Evolutionary conservation across 805 yeast genomes (phyloP), one percentile per base, ranked within the genome.

Genomic region (Cyberlindnera meyerae): DNA sequence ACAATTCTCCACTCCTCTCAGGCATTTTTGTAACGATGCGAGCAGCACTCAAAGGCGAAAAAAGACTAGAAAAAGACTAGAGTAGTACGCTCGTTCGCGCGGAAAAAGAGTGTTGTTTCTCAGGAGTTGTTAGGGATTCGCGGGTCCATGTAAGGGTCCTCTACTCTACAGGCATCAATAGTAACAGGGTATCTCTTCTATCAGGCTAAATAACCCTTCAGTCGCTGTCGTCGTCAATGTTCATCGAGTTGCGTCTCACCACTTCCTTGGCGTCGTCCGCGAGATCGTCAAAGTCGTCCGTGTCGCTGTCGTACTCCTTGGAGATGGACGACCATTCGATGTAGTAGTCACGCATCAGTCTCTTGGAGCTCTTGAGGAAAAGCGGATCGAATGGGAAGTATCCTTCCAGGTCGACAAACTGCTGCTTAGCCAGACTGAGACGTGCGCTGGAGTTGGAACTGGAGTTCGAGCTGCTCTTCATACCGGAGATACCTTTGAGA

Each of bases 311-410:
- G 29, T 65, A 61, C 18, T 76, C 82, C 8, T 74, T 83, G 27
- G 81, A 81, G 24, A 79, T 84, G 29, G 77, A 88, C 25, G 71
- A 71, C 97, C 97, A 90, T 51, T 88, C 93, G 18, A 89, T 77
- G 53, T 79, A 83, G 41, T 71, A 69, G 6, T 62, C 67, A 22
- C 70, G 65, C 38, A 93, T 62, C 24, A 76, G 57, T 27, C 62
- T 58, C 49, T 79, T 76, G 32, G 85, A 73, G 9, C 61, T 61
- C 30, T 79, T 82, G 44, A 90, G 70, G 34, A 83, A 75, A 43
- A 93, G 61, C 1, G 98, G 98, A 65, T 90, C 97, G 57, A 85
- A 90, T 11, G 98, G 98, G 61, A 90, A 90, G 57, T 87, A 90
- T n/a, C 93, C 88, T 57, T 89, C 96, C 35, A 90, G 67, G 52